phyloP scores from a whole-genome alignment of 495 filamentous ascomycete genomes.

The Aspergillus asperescens region DNA sequence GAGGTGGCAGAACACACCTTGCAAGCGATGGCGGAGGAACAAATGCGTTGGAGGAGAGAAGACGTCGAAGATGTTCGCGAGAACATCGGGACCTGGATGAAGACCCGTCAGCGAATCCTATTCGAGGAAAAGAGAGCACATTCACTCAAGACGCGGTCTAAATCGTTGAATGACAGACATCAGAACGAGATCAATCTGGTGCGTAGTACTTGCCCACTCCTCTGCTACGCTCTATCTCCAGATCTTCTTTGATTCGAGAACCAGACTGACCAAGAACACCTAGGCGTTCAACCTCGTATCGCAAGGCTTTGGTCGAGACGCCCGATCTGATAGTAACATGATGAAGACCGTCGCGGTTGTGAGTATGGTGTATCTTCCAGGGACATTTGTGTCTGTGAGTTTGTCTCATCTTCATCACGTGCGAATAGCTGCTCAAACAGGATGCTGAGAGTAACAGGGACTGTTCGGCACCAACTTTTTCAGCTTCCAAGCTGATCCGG shows the following conservation, averaged over 20 bases:
- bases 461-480: slow-evolving; percentile 37
- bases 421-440: neutral
- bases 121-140: slow-evolving; percentile 17
- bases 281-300: slow-evolving; percentile 30
- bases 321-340: slow-evolving; percentile 31
- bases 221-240: neutral
- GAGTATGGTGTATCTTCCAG: slow-evolving; percentile 36
- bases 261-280: slow-evolving; percentile 12
- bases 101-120: slow-evolving; percentile 14
- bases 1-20: slow-evolving; percentile 35
- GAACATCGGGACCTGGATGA: slow-evolving; percentile 1
- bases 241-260: slow-evolving; percentile 21
- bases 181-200: slow-evolving; percentile 44
- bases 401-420: neutral
- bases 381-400: slow-evolving; percentile 35
- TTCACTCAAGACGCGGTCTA: slow-evolving; percentile 17
- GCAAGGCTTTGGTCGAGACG: slow-evolving; percentile 27
- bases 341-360: slow-evolving; percentile 32
- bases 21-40: slow-evolving; percentile 28
- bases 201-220: no score
- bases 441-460: slow-evolving; percentile 12
- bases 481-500: slow-evolving; percentile 16
- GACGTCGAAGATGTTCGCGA: neutral
- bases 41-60: slow-evolving; percentile 18
- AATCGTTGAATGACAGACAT: slow-evolving; percentile 27